Evolutionary conservation across 148 eudicot genomes (phyloP).

Genomic region (Silene latifolia): DNA sequence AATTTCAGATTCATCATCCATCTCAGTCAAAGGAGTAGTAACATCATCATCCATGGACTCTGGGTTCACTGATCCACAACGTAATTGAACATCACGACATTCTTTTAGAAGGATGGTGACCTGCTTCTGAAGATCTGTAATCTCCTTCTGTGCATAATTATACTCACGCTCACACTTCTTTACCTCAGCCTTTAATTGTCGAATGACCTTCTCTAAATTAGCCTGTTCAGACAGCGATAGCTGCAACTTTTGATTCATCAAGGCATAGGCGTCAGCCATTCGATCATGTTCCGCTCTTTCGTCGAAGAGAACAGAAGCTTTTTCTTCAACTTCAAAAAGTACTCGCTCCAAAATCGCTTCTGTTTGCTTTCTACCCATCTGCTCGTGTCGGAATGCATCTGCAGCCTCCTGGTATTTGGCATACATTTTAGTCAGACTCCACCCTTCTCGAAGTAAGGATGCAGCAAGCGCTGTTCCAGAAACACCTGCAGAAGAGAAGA

Average conservation of each 20-base stretch:
- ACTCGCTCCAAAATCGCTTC: constrained; percentile 84
- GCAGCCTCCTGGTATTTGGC: constrained; percentile 93
- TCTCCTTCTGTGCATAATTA: constrained; percentile 61
- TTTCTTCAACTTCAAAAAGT: constrained; percentile 86
- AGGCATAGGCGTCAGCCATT: constrained; percentile 74
- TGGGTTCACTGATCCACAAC: constrained; percentile 58
- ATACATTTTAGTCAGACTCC: constrained; percentile 93
- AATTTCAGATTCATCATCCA: constrained; percentile 39
- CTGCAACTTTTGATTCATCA: constrained; percentile 68
- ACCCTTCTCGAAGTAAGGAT: constrained; percentile 88
- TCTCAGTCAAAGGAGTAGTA: constrained; percentile 24
- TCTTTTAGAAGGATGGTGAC: constrained; percentile 80
- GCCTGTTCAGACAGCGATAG: constrained; percentile 63
- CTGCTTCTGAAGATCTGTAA: constrained; percentile 83
- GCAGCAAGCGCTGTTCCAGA: constrained; percentile 98
- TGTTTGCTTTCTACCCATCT: constrained; percentile 84
- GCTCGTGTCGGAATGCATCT: constrained; percentile 89
- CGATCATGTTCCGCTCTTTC: constrained; percentile 92
- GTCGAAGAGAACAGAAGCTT: constrained; percentile 78
- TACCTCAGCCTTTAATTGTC: constrained; percentile 74
- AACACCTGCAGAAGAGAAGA: constrained; percentile 38
- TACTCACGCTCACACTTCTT: constrained; percentile 79
- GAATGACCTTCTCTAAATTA: constrained; percentile 49
- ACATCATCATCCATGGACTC: constrained; percentile 30
- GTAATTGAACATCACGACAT: constrained; percentile 90